Conservation (phyloP, 371 early-diverging fungal genomes). For the Nosema muscidifuracis region DNA sequence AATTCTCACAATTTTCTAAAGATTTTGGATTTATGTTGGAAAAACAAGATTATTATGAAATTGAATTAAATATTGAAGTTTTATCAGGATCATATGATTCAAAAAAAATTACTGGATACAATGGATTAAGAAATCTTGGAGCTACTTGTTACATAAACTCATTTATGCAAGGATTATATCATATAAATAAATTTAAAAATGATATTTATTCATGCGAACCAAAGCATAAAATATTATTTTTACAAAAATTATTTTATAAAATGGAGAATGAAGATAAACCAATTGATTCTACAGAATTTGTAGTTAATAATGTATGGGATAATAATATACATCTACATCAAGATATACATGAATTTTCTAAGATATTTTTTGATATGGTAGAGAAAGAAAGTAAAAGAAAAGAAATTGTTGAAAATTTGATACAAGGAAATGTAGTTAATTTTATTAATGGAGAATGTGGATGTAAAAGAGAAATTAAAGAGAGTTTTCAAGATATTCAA, state of each 20-base stretch:
- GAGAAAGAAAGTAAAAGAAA: constrained; percentile 56
- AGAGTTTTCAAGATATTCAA: constrained; percentile 61
- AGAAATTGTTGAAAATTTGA: constrained; percentile 49
- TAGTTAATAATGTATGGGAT: constrained; percentile 36
- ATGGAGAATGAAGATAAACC: constrained; percentile 24
- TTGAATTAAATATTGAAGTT: constrained; percentile 3
- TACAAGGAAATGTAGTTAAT: constrained; percentile 49
- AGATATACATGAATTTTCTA: constrained; percentile 63
- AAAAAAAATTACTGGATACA: constrained; percentile 14
- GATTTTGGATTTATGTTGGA: constrained; percentile 29
- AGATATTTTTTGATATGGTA: constrained; percentile 59
- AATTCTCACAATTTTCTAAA: constrained; percentile 30
- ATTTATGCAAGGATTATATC: constrained; percentile 85
- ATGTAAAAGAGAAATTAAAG: constrained; percentile 54
- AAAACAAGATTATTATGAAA: background rate
- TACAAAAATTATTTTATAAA: constrained; percentile 77
- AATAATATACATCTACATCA: constrained; percentile 57
- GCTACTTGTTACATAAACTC: constrained; percentile 99
- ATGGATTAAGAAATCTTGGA: constrained; percentile 87
- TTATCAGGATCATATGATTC: constrained; percentile 22
- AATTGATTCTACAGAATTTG: constrained; percentile 29
- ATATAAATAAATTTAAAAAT: constrained; percentile 82
- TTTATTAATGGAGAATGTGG: constrained; percentile 54
- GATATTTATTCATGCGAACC: constrained; percentile 47
- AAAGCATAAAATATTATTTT: constrained; percentile 23